Evolutionary conservation across 192 early-diverging fungal genomes (phyloP).

Genomic region (Coemansia sp.): DNA sequence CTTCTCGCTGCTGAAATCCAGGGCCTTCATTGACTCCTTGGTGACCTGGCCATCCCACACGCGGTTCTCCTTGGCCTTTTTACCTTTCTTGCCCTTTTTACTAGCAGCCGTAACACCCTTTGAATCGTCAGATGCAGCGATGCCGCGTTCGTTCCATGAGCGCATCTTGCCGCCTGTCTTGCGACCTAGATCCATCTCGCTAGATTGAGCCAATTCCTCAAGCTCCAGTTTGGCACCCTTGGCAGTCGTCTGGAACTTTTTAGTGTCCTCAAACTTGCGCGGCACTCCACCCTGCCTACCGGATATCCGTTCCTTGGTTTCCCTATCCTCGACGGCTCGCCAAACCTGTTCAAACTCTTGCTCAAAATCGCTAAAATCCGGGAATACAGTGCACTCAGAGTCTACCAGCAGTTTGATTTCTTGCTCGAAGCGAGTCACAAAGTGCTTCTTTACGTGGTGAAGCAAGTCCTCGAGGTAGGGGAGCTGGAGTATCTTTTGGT

Average conservation of each 20-base stretch:
- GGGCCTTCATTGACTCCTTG: slow-evolving; percentile 52
- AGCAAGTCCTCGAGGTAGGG: slow-evolving; percentile 85
- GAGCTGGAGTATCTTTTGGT: slow-evolving; percentile 85
- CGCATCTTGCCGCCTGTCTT: slow-evolving; percentile 39
- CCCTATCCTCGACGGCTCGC: slow-evolving; percentile 69
- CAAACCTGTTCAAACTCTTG: slow-evolving; percentile 72
- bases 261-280: slow-evolving; percentile 80
- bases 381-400: slow-evolving; percentile 24
- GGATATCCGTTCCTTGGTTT: slow-evolving; percentile 38
- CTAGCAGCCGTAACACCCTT: slow-evolving; percentile 19
- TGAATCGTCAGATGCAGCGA: slow-evolving; percentile 5
- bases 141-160: slow-evolving; percentile 29
- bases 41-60: slow-evolving; percentile 72
- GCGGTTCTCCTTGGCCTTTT: slow-evolving; percentile 65
- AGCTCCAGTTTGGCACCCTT: slow-evolving; percentile 60
- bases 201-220: slow-evolving; percentile 49
- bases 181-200: slow-evolving; percentile 19
- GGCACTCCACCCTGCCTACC: slow-evolving; percentile 59
- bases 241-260: slow-evolving; percentile 68
- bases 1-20: slow-evolving; percentile 47
- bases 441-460: slow-evolving; percentile 66
- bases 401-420: slow-evolving; percentile 35
- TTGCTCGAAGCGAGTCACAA: slow-evolving; percentile 61
- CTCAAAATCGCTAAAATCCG: slow-evolving; percentile 60
- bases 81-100: slow-evolving; percentile 49